Evolutionary conservation across 257 asterid species (phyloP).

Genomic region (Perilla frutescens): DNA sequence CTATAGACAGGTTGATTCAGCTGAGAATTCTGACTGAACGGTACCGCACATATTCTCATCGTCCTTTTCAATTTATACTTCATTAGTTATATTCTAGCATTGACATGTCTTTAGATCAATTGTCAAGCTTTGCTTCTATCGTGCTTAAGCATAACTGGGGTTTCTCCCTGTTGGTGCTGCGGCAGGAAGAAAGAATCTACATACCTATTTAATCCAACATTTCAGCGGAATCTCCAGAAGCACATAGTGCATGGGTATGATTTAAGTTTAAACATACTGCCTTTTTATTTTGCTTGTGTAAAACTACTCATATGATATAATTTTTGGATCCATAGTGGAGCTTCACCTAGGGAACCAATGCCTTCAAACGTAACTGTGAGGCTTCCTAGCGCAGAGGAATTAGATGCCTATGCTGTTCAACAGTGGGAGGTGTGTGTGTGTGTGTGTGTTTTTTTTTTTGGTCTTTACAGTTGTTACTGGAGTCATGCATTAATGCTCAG

Average conservation of each 20-base stretch:
- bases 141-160: conserved; percentile 28
- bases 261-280: conserved; percentile 20
- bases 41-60: conserved; percentile 43
- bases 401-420: conserved; percentile 81
- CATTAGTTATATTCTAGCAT: neutral
- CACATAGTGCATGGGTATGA: conserved; percentile 85
- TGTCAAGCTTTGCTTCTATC: conserved; percentile 22
- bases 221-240: conserved; percentile 85
- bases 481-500: conserved; percentile 35
- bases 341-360: conserved; percentile 95
- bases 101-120: neutral
- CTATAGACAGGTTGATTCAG: conserved; percentile 85
- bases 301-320: conserved; percentile 18
- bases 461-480: conserved; percentile 23
- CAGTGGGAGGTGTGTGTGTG: conserved; percentile 84
- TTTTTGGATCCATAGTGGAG: conserved; percentile 68
- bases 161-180: conserved; percentile 33
- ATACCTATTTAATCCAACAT: conserved; percentile 68
- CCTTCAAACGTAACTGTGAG: conserved; percentile 79
- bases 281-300: conserved; percentile 14
- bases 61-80: conserved; percentile 12
- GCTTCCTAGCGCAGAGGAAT: conserved; percentile 88
- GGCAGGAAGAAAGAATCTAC: conserved; percentile 85
- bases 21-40: conserved; percentile 82
- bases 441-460: conserved; percentile 48